Percentiles rank a stretch among this genome's conserved stretches.
Evolutionary conservation across 2,329 filamentous ascomycete species (phyloP).

Genomic region (Neonectria neomacrospora): DNA sequence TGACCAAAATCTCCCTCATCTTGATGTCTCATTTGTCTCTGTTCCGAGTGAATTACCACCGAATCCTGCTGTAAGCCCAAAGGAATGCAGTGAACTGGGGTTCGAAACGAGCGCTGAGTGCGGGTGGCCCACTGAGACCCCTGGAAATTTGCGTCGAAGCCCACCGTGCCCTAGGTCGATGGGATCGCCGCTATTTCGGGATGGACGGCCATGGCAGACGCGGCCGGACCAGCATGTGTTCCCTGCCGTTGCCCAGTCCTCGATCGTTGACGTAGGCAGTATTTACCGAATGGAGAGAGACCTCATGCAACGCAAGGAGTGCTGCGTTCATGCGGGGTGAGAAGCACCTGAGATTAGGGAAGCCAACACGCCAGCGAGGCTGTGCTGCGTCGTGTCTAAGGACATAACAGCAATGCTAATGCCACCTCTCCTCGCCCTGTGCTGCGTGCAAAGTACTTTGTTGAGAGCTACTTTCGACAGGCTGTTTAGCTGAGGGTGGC

Average conservation of each 20-base stretch:
- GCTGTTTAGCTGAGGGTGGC: constrained; percentile 7
- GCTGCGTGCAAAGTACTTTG: background rate
- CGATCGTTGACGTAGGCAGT: background rate
- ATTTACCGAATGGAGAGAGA: no score
- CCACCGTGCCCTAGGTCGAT: background rate
- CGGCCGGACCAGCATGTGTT: constrained; percentile 3
- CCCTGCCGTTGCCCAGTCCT: background rate
- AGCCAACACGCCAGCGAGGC: background rate
- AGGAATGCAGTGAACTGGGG: background rate
- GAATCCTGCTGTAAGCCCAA: background rate
- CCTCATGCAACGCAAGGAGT: constrained; percentile 3
- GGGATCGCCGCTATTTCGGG: constrained; percentile 21
- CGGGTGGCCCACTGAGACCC: constrained; percentile 9
- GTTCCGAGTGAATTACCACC: background rate
- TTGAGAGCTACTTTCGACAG: constrained; percentile 13
- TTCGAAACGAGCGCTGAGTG: constrained; percentile 4
- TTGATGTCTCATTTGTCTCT: background rate
- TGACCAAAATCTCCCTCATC: background rate
- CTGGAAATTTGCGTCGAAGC: constrained; percentile 6
- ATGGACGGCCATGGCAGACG: constrained; percentile 4
- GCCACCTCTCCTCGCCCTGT: background rate
- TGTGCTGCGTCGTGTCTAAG: constrained; percentile 5
- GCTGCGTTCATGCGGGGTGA: background rate
- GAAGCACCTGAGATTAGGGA: background rate
- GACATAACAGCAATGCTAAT: constrained; percentile 9